Conservation (phyloP, 805 yeast genomes). For the Metschnikowia borealis region DNA sequence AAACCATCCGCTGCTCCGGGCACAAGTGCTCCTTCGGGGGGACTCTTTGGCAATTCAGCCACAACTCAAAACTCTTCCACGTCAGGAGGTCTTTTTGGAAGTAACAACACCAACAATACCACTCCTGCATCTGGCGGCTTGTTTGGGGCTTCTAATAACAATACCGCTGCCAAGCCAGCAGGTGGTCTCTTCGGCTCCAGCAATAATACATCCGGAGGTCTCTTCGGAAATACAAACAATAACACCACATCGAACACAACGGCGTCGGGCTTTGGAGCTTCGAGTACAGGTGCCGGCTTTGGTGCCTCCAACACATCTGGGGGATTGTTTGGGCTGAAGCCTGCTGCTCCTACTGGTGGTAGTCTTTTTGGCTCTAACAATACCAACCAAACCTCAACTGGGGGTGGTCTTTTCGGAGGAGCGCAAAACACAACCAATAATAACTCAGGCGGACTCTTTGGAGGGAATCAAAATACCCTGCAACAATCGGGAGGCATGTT, state of each 20-base stretch:
- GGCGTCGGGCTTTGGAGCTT: not conserved
- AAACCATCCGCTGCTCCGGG: slow-evolving; percentile 7
- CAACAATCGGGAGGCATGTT: slow-evolving; percentile 9
- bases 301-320: slow-evolving; percentile 2
- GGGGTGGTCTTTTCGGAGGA: slow-evolving; percentile 33
- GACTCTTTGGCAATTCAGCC: slow-evolving; percentile 12
- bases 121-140: slow-evolving; percentile 29
- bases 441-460: slow-evolving; percentile 29
- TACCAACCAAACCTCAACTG: slow-evolving; percentile 4
- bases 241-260: slow-evolving; percentile 5
- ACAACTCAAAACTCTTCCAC: not conserved
- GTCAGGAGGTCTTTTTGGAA: slow-evolving; percentile 24
- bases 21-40: slow-evolving; percentile 2
- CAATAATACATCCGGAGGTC: slow-evolving; percentile 27
- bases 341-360: slow-evolving; percentile 7
- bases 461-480: slow-evolving; percentile 15
- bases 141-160: slow-evolving; percentile 18
- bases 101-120: slow-evolving; percentile 16
- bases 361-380: slow-evolving; percentile 11
- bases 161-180: not conserved
- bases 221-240: slow-evolving; percentile 27
- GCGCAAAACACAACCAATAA: slow-evolving; percentile 6
- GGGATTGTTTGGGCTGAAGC: slow-evolving; percentile 10
- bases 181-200: slow-evolving; percentile 4
- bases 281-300: not conserved